phyloP scores from a whole-genome alignment of 495 filamentous ascomycete species.

The Neurospora sp. region DNA sequence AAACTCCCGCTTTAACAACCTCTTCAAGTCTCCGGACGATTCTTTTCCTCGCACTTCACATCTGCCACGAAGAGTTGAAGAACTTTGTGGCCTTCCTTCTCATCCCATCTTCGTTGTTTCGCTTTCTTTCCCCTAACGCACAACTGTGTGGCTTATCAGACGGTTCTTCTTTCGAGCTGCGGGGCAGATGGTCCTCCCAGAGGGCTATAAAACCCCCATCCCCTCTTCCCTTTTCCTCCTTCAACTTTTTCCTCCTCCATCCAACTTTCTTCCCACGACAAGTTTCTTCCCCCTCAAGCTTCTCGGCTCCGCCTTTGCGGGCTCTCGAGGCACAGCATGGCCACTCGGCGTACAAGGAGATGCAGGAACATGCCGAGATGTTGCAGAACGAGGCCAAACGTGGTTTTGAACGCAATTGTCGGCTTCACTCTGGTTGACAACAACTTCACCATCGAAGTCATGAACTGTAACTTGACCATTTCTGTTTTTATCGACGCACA shows the following conservation, averaged over 20 bases:
- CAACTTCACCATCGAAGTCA: neutral
- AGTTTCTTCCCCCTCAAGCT: neutral
- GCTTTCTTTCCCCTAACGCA: neutral
- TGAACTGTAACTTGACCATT: neutral
- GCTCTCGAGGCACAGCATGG: neutral
- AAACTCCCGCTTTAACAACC: neutral
- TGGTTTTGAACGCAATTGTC: too few species aligned
- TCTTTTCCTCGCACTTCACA: neutral
- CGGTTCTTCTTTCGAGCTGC: neutral
- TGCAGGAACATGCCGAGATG: too few species aligned
- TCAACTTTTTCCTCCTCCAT: neutral
- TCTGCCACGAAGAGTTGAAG: neutral
- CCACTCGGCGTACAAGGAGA: neutral
- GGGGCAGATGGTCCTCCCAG: neutral
- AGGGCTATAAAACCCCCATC: neutral
- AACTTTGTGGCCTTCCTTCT: neutral
- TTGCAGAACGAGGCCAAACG: too few species aligned
- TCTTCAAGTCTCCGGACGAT: neutral
- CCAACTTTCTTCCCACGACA: neutral
- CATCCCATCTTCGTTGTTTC: neutral
- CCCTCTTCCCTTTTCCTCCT: neutral
- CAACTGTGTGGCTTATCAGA: neutral
- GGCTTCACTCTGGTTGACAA: neutral
- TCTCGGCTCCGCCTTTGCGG: neutral
- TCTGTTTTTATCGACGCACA: neutral